Conservation (phyloP, 805 yeast species). For the Dipodascus geniculatus region DNA sequence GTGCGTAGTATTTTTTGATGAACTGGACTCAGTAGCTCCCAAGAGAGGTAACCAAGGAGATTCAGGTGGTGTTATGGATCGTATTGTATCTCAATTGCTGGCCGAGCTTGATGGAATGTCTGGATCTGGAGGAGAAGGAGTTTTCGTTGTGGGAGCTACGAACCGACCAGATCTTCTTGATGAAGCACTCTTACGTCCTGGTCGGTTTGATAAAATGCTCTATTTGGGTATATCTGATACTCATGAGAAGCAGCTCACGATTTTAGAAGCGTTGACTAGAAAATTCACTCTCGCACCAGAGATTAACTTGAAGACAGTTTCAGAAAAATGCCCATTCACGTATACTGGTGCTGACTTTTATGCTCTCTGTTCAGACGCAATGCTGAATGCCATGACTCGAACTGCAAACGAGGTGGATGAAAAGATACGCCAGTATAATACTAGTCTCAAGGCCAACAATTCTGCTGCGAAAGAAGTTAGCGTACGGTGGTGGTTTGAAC, state of each 20-base stretch:
- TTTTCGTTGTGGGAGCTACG: constrained; percentile 97
- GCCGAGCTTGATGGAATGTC: constrained; percentile 98
- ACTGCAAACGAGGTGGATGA: constrained; percentile 66
- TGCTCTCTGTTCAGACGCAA: constrained; percentile 90
- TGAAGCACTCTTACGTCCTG: constrained; percentile 87
- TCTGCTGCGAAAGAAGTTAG: constrained; percentile 34
- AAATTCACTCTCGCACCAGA: constrained; percentile 47
- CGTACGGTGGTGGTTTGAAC: constrained; percentile 85
- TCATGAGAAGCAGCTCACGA: constrained; percentile 74
- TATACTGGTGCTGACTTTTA: constrained; percentile 97
- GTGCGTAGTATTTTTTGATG: constrained; percentile 95
- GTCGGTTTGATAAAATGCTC: constrained; percentile 89
- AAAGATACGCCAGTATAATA: constrained; percentile 45
- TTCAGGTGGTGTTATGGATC: constrained; percentile 98
- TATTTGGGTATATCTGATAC: constrained; percentile 91
- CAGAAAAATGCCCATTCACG: constrained; percentile 70
- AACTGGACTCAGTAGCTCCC: constrained; percentile 95
- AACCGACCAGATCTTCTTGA: constrained; percentile 92
- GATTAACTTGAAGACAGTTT: constrained; percentile 48
- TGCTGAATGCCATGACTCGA: constrained; percentile 93
- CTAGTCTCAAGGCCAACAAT: constrained; percentile 21
- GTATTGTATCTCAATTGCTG: constrained; percentile 88
- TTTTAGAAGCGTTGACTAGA: constrained; percentile 78
- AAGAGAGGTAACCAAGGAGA: constrained; percentile 98
- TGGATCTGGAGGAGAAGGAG: constrained; percentile 69